Evolutionary conservation across 345 rosid genomes (phyloP).

Genomic region (Triadica sebifera): DNA sequence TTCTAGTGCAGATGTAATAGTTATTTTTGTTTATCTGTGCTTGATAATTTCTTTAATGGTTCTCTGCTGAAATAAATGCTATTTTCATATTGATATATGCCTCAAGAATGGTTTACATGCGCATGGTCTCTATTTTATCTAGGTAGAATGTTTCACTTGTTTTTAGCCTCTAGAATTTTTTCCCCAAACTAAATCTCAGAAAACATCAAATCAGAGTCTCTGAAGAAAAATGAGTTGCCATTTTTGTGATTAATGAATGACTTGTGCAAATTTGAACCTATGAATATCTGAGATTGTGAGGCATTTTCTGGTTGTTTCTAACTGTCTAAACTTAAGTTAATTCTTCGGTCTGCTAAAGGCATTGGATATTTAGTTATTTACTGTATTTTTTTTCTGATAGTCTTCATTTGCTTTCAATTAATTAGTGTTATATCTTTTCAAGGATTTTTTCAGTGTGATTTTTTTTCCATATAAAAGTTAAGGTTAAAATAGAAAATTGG

Average conservation of each 20-base stretch:
- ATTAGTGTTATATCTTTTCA: background rate
- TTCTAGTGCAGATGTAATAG: background rate
- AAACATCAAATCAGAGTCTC: background rate
- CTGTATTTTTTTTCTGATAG: background rate
- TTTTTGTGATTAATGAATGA: background rate
- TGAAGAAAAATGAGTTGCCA: background rate
- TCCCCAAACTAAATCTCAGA: background rate
- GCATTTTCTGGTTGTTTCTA: background rate
- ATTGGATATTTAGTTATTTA: background rate
- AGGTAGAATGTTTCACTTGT: background rate
- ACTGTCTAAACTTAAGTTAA: background rate
- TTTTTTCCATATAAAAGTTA: background rate
- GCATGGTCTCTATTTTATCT: background rate
- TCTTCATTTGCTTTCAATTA: background rate
- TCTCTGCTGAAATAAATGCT: background rate
- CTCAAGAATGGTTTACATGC: background rate
- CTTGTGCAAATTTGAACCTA: background rate
- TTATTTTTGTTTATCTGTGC: slow-evolving; percentile 2
- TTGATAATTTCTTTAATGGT: background rate
- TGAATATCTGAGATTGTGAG: background rate
- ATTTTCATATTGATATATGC: background rate
- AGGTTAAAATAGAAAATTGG: background rate
- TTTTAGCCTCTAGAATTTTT: background rate
- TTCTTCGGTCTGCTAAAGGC: background rate
- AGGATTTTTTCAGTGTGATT: background rate